Evolutionary conservation across 2,329 filamentous ascomycete species (phyloP).

Genomic region (Paraconiothyrium brasiliense): DNA sequence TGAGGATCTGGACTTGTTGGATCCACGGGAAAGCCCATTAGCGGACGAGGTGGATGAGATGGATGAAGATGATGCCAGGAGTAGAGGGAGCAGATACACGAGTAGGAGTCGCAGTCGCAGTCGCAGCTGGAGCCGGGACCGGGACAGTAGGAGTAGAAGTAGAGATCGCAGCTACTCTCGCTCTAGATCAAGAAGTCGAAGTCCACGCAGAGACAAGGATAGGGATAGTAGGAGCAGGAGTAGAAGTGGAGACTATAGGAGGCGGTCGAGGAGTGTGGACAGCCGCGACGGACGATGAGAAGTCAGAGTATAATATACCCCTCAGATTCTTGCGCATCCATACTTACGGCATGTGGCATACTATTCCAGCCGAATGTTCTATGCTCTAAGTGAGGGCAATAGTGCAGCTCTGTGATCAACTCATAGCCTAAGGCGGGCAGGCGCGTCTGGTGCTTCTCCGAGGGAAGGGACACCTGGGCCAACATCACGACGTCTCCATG

Average conservation of each 20-base stretch:
- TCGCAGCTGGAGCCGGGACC: constrained; percentile 9
- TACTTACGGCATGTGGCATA: not conserved
- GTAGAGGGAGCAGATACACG: constrained; percentile 11
- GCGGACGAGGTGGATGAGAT: constrained; percentile 78
- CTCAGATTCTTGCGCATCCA: not conserved
- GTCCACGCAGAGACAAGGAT: constrained; percentile 1
- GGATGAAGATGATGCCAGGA: constrained; percentile 62
- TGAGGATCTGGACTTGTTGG: constrained; percentile 88
- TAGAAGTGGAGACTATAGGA: constrained; percentile 12
- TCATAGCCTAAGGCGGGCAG: not conserved
- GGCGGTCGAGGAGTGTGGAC: constrained; percentile 10
- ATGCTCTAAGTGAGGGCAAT: not conserved
- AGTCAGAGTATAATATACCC: not conserved
- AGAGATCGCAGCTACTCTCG: constrained; percentile 15
- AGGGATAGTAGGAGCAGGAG: constrained; percentile 15
- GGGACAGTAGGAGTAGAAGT: constrained; percentile 14
- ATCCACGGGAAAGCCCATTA: constrained; percentile 83
- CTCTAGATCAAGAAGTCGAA: constrained; percentile 12
- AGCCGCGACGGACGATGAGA: constrained; percentile 11
- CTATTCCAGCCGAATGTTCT: not conserved
- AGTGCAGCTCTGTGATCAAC: not conserved
- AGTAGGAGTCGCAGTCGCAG: constrained; percentile 17
- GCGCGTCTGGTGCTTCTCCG: constrained; percentile 9
- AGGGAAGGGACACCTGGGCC: constrained; percentile 3
- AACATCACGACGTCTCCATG: constrained; percentile 7